Base-by-base conservation (phyloP, 768 basidiomycete species). In the Pulveroboletus sp. region DNA sequence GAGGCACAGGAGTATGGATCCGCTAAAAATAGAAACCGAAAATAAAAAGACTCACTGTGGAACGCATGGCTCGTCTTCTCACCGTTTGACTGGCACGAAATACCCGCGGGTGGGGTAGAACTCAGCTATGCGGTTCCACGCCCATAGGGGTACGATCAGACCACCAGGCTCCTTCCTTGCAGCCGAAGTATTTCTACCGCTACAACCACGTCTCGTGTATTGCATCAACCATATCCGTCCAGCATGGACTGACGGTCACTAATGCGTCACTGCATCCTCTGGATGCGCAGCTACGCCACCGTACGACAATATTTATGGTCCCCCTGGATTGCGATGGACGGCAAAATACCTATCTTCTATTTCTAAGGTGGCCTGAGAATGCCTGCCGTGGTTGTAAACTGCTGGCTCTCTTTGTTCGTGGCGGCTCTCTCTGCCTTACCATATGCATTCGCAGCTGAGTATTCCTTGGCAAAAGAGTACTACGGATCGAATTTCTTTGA, bases 401-500 rank as follows among this genome's bases (percentile, higher is more conserved):
- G 41, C 32, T 53, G 40, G 43, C 24, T 58, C 23, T 35, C 20
- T 43, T 41, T 34, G 11, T 29, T 60, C n/a, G 43, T 42, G 5
- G 31, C 53, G n/a, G 44, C 43, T 5, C 49, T 60, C 12, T 36
- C 38, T 41, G 27, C 40, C 14, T 32, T 56, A 1, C 58, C 53
- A 10, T 31, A 19, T 22, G 55, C 26, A 17, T 60, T 59, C 19
- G 70, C 63, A 4, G 63, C 69, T n/a, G 60, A 64, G 24, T 84
- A 86, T 65, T 64, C 74, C 45, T 63, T 83, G 42, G 74, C 76
- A 20, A 76, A 76, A 57, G 76, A 78, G 47, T 86, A 82, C 64
- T 59, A 75, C 4, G 85, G 86, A 1, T 60, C 73, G n/a, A 72
- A 62, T 6, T 87, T 88, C 64, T 87, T 87, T 54, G 68, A 86